Conservation (phyloP, 2,329 filamentous ascomycete species). For the Septoria petroselini region DNA sequence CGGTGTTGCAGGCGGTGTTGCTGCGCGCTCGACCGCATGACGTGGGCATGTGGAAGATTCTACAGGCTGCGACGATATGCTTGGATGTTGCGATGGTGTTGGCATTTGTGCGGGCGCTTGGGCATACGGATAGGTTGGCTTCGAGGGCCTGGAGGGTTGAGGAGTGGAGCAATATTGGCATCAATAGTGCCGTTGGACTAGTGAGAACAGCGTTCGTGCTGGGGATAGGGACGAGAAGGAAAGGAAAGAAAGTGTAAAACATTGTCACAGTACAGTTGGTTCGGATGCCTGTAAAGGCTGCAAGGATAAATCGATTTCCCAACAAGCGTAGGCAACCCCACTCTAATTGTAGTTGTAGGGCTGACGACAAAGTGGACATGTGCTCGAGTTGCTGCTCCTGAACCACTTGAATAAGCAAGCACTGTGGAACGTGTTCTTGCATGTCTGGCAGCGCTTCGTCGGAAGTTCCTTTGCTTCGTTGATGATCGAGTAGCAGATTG, state of each 20-base stretch:
- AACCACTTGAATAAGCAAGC: conserved; percentile 96
- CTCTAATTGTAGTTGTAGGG: conserved; percentile 67
- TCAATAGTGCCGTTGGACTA: background rate
- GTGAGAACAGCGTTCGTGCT: conserved; percentile 2
- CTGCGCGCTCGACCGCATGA: background rate
- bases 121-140: background rate
- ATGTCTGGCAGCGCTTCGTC: conserved; percentile 86
- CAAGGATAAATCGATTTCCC: background rate
- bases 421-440: conserved; percentile 89
- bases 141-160: background rate
- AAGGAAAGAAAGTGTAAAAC: background rate
- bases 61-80: background rate
- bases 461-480: conserved; percentile 84
- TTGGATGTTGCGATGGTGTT: background rate
- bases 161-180: background rate
- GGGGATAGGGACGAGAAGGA: background rate
- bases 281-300: no score
- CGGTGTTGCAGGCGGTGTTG: background rate
- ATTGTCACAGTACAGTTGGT: background rate
- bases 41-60: background rate
- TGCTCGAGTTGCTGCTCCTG: conserved; percentile 84
- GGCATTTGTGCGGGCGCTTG: background rate
- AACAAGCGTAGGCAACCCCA: no score
- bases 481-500: conserved; percentile 86
- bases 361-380: conserved; percentile 89